Evolutionary conservation across 1,139 yeast species (phyloP), one percentile per base, ranked within the genome.

Genomic region (Lodderomyces elongisporus): DNA sequence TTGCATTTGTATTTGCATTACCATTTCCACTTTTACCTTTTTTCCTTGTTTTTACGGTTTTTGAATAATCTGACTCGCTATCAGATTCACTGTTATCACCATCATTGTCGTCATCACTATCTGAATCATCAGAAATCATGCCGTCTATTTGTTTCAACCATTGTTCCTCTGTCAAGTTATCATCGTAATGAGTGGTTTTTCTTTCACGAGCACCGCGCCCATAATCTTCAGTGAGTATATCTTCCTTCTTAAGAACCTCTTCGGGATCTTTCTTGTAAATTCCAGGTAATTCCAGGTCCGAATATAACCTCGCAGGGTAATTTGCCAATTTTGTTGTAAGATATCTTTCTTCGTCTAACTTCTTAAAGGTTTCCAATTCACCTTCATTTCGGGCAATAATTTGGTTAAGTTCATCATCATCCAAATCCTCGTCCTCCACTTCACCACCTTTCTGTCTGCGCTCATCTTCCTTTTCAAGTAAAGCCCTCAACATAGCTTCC

Each of bases 111-210:
- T 60, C 66, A 26, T 58, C 66, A 4, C 20, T 17, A 10, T 17
- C 13, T n/a, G n/a, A 10, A 14, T 52, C 56, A 28, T 63, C 71
- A 2, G 69, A 62, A 2, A 58, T 52, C 10, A 64, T 55, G 2
- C 73, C 74, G 30, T 77, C 83, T 38, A 77, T 74, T 44, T 75
- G 74, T 48, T 61, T 67, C 40, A 83, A 60, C 91, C 91, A 83
- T 54, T 82, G 88, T 40, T 80, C 89, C 55, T 83, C 93, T 3
- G 87, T 74, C 46, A 82, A 57, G 40, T 79, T 74, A 49, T 81
- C 89, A 44, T 79, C 85, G 48, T 82, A 82, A 5, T 60, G 58
- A 2, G 72, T 70, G 5, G 66, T 61, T 51, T 79, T 79, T 32
- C 85, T 72, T 48, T 80, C 85, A 55, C 89, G 70, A 17, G 71